Conservation (phyloP, 1,139 yeast genomes). For the Debaryomyces nepalensis region DNA sequence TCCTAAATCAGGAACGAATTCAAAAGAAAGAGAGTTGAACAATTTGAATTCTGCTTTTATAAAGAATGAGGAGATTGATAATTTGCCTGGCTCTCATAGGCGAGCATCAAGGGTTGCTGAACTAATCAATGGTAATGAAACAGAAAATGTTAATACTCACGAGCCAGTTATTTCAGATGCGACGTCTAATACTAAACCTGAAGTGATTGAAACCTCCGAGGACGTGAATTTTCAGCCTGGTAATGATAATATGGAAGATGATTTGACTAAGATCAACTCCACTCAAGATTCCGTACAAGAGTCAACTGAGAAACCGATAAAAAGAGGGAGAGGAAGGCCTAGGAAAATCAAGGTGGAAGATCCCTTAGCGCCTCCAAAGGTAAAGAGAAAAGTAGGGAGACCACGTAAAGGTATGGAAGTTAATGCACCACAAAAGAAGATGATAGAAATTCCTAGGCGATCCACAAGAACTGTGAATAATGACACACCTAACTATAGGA, state of each 20-base stretch:
- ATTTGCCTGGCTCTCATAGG: slow-evolving; percentile 29
- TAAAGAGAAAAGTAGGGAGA: slow-evolving; percentile 21
- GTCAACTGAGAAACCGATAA: slow-evolving; percentile 9
- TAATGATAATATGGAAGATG: background rate
- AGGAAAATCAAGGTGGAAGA: slow-evolving; percentile 10
- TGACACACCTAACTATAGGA: background rate
- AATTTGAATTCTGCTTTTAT: slow-evolving; percentile 32
- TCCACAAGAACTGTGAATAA: slow-evolving; percentile 1
- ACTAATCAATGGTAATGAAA: no score
- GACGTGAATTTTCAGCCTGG: no score
- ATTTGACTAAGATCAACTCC: slow-evolving; percentile 11
- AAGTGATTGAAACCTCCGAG: no score
- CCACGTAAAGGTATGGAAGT: slow-evolving; percentile 16
- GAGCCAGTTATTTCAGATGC: no score
- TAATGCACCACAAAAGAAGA: background rate
- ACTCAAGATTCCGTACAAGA: background rate
- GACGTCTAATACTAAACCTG: no score
- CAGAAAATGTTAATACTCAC: background rate
- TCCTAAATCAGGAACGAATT: slow-evolving; percentile 12
- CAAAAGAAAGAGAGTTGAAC: slow-evolving; percentile 14
- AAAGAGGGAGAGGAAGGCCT: slow-evolving; percentile 18
- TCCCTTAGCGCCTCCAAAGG: slow-evolving; percentile 1
- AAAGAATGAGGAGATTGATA: slow-evolving; percentile 27
- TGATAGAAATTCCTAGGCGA: background rate
- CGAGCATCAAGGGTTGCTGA: background rate